Evolutionary conservation across 2,329 filamentous ascomycete genomes (phyloP), one percentile per base, ranked within the genome.

Genomic region (Trematosphaeria pertusa): DNA sequence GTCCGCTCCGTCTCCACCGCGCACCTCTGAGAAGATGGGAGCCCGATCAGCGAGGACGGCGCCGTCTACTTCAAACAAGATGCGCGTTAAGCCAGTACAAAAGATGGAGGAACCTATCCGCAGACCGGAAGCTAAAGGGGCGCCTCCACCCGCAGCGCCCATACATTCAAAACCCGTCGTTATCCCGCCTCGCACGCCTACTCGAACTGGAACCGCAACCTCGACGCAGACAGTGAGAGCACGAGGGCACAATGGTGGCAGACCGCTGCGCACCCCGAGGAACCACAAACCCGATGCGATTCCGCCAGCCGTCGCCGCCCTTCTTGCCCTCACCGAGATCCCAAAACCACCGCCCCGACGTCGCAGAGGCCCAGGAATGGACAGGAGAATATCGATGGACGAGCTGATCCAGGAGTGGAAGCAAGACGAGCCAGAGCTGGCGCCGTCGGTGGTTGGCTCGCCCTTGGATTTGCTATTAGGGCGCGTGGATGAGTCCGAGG

Each of bases 291-390:
- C 66, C 48, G 75, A 70, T 57, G 75, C 75, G 8, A 62, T 84
- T 4, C 79, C 80, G 12, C 75, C 78, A n/a, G 77, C 81, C 17
- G 77, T 85, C 39, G 81, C 81, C 19, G 81, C 81, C 8, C 70
- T 86, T 44, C 70, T 86, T 24, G 80, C 83, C 44, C 77, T 83
- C 35, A 86, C 83, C 2, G 71, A 80, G 2, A 86, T 86, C 37
- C 83, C 82, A 3, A 76, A 77, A 15, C 79, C 78, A 48, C 72
- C 69, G 3, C 67, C 70, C 50, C 70, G 71, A 8, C 68, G 69
- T 10, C 50, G 69, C 69, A 74, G 64, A 63, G 72, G 53, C 64
- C 77, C 64, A 59, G 73, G 57, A 6, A 62, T 67, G 71, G 61
- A 71, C 43, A 70, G 71, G 48, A 67, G 65, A 14, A 74, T 79